Evolutionary conservation across 352 stramenopile genomes (phyloP), one percentile per base, ranked within the genome.

Genomic region (Phytophthora fragariae): DNA sequence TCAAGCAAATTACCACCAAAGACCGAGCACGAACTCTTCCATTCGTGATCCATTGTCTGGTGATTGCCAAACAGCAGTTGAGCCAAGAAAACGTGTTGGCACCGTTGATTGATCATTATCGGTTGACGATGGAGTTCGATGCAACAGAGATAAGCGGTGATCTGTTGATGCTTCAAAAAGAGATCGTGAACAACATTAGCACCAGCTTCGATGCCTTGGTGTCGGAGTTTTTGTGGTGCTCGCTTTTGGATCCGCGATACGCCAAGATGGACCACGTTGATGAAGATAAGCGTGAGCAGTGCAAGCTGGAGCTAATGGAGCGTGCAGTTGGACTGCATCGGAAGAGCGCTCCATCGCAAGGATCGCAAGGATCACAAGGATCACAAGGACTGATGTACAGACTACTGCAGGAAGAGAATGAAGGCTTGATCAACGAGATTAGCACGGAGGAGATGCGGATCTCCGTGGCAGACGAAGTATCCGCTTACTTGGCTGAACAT

Each of bases 171-270:
- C 54, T 70, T 41, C 62, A 70, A 24, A 57, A 12, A 24, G 44
- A 19, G 1, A 44, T 68, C 15, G 19, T 62, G 10, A 39, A 62
- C 29, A 35, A 10, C 47, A 37, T 68, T 12, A 41, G 50, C 73
- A 77, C 41, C 21, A 37, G 39, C 3, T 84, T 74, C 27, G 68
- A 65, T 21, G 17, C 37, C 0, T 21, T 79, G 4, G 75, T 70
- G 52, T 39, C 41, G 0, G 62, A 78, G 14, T 60, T 88, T 7
- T 27, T 66, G 15, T 91, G 83, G 83, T 80, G 81, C 17, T 77
- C 80, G 12, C 61, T 75, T 15, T 52, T 88, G n/a, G 83, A 91
- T 56, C 82, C 81, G 35, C 74, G 80, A 3, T 84, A 86, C 29
- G 82, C 70, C 21, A 73, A 76, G 4, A 73, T 88, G 70, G 77